These are phyloP conservation scores for Cystobasidium sp. DNA, from an alignment of 1,284 basidiomycete species.

Conservation along the genomic window DNA sequence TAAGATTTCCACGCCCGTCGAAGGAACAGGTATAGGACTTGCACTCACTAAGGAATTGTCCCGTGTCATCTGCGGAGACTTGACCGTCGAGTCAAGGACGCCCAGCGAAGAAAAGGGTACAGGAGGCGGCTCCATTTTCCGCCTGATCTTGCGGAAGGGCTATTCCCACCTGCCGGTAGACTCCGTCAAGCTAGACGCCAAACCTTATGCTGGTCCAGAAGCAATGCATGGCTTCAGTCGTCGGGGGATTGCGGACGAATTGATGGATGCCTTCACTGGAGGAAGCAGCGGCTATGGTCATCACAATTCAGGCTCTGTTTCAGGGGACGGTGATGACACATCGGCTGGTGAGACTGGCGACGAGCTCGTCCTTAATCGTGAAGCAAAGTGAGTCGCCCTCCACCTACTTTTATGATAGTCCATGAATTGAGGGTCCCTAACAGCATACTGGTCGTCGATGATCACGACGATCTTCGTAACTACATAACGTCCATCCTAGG, in stretches of 20 bases:
- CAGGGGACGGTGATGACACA: slow-evolving; percentile 10
- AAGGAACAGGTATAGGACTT: slow-evolving; percentile 57
- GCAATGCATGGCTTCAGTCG: neutral
- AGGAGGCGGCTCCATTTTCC: slow-evolving; percentile 20
- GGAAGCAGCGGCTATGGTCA: neutral
- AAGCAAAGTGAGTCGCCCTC: slow-evolving; percentile 21
- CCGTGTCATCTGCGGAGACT: slow-evolving; percentile 6
- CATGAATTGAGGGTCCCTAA: neutral
- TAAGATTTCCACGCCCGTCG: slow-evolving; percentile 53
- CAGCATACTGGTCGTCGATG: slow-evolving; percentile 39
- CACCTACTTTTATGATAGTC: neutral
- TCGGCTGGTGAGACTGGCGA: slow-evolving; percentile 14
- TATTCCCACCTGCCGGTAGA: slow-evolving; percentile 19
- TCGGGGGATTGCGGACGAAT: slow-evolving; percentile 27
- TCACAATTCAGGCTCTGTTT: neutral
- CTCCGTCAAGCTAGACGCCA: neutral
- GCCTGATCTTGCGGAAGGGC: slow-evolving; percentile 16
- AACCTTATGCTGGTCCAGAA: neutral
- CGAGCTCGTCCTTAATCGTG: neutral
- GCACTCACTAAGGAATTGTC: slow-evolving; percentile 53
- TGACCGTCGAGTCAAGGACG: slow-evolving; percentile 28
- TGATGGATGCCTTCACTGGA: slow-evolving; percentile 16
- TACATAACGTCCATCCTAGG: slow-evolving; percentile 30
- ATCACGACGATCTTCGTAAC: slow-evolving; percentile 27
- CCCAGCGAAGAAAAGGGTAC: neutral